phyloP scores from a whole-genome alignment of 352 stramenopile genomes.

The Paralagenidium karlingii region DNA sequence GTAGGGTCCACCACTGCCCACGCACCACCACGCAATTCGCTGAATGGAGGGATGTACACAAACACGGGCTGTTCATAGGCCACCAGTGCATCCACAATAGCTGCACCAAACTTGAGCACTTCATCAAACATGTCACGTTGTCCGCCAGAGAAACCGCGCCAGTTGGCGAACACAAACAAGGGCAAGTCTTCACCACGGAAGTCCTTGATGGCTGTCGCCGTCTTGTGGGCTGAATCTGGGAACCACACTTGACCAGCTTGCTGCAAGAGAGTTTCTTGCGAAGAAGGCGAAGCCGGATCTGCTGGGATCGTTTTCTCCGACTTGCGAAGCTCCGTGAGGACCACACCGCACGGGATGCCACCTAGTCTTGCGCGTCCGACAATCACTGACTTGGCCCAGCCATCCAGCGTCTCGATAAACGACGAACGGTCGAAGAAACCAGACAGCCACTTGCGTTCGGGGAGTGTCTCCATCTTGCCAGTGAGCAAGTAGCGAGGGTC shows the following conservation, averaged over 20 bases:
- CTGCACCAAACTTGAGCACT: constrained; percentile 99
- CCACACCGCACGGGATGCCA: constrained; percentile 97
- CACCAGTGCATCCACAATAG: constrained; percentile 99
- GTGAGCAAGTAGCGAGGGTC: constrained; percentile 91
- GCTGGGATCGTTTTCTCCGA: constrained; percentile 95
- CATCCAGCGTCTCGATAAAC: constrained; percentile 97
- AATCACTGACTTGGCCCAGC: constrained; percentile 99
- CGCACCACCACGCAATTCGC: constrained; percentile 96
- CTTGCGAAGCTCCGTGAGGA: constrained; percentile 97
- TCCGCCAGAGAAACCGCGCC: constrained; percentile 98
- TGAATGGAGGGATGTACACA: constrained; percentile 99
- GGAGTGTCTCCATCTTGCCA: constrained; percentile 63
- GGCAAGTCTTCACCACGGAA: constrained; percentile 98
- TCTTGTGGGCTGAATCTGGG: constrained; percentile 99
- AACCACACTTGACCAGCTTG: constrained; percentile 99
- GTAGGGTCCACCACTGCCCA: constrained; percentile 99
- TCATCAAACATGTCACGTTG: constrained; percentile 99
- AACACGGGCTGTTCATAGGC: constrained; percentile 99
- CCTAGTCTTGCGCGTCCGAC: constrained; percentile 95
- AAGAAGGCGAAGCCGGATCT: constrained; percentile 94
- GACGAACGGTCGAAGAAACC: constrained; percentile 98
- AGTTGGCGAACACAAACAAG: constrained; percentile 99
- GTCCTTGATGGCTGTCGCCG: constrained; percentile 98
- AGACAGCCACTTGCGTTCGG: constrained; percentile 68
- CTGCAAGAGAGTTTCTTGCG: constrained; percentile 94